phyloP scores from a whole-genome alignment of 208 protist species.

The Acanthamoeba lenticulata region DNA sequence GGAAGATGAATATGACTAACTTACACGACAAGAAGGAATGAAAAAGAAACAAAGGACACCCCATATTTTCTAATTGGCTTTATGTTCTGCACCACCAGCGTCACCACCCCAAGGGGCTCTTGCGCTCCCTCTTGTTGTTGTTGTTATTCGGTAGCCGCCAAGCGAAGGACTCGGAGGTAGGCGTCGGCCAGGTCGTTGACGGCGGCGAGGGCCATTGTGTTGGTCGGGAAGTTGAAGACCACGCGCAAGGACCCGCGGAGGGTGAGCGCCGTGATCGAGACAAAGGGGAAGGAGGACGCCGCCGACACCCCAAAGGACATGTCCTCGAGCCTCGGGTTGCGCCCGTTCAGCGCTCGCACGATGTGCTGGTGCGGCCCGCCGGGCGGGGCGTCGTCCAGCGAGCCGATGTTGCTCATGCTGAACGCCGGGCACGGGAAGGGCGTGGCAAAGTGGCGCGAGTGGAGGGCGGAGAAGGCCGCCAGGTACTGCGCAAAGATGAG shows the following conservation, averaged over 20 bases:
- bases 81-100: too few relatives aligned
- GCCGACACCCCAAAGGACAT: neutral
- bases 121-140: too few relatives aligned
- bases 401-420: conserved; percentile 28
- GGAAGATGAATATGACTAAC: neutral
- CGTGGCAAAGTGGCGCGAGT: neutral
- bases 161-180: neutral
- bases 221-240: neutral
- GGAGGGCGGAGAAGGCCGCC: neutral
- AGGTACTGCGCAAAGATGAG: conserved; percentile 14
- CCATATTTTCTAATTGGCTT: neutral
- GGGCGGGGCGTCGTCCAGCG: neutral
- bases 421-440: neutral
- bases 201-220: neutral
- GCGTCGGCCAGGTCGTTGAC: neutral
- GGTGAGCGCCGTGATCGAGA: neutral
- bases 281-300: neutral
- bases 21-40: too few relatives aligned
- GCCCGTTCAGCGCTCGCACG: neutral
- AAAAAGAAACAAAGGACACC: neutral
- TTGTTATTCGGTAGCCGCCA: neutral
- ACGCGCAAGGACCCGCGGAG: neutral
- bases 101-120: too few relatives aligned
- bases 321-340: neutral
- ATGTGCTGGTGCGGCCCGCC: neutral